Evolutionary conservation across 352 stramenopile species (phyloP).

Genomic region (Thalassiosira exigua): DNA sequence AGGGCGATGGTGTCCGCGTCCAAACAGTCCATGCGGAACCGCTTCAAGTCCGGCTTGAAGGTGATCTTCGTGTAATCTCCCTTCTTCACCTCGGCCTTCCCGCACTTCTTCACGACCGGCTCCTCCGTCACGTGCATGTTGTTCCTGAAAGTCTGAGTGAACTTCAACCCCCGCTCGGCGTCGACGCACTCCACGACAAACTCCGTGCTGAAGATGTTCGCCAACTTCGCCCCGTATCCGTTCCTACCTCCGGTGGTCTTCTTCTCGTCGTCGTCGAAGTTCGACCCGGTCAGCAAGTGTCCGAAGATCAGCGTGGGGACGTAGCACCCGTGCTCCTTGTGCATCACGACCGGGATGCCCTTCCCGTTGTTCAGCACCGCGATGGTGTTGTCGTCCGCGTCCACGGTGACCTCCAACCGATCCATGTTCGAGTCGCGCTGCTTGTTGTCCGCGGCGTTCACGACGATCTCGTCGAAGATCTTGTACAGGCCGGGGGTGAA

Average conservation of each 20-base stretch:
- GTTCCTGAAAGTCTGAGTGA: constrained; percentile 94
- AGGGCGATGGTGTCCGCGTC: constrained; percentile 93
- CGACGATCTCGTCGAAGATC: constrained; percentile 99
- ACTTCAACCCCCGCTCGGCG: constrained; percentile 90
- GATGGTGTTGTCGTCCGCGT: constrained; percentile 91
- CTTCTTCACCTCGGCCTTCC: constrained; percentile 84
- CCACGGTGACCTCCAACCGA: constrained; percentile 95
- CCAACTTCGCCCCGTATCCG: constrained; percentile 97
- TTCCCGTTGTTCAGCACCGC: constrained; percentile 98
- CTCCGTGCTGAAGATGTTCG: constrained; percentile 99
- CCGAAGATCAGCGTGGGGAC: constrained; percentile 98
- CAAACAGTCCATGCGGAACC: constrained; percentile 95
- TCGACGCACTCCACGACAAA: constrained; percentile 99
- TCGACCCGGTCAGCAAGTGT: constrained; percentile 97
- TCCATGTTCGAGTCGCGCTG: constrained; percentile 98
- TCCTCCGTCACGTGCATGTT: constrained; percentile 95
- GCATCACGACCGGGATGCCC: constrained; percentile 96
- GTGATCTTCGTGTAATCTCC: constrained; percentile 97
- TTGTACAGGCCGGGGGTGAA: constrained; percentile 94
- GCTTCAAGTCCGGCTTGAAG: constrained; percentile 95
- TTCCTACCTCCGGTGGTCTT: constrained; percentile 97
- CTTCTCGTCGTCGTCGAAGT: constrained; percentile 98
- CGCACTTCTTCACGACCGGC: constrained; percentile 85
- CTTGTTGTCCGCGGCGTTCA: constrained; percentile 99
- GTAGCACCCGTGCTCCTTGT: constrained; percentile 96